phyloP scores from a whole-genome alignment of 2,329 filamentous ascomycete species.

The Thermoascus crustaceus region DNA sequence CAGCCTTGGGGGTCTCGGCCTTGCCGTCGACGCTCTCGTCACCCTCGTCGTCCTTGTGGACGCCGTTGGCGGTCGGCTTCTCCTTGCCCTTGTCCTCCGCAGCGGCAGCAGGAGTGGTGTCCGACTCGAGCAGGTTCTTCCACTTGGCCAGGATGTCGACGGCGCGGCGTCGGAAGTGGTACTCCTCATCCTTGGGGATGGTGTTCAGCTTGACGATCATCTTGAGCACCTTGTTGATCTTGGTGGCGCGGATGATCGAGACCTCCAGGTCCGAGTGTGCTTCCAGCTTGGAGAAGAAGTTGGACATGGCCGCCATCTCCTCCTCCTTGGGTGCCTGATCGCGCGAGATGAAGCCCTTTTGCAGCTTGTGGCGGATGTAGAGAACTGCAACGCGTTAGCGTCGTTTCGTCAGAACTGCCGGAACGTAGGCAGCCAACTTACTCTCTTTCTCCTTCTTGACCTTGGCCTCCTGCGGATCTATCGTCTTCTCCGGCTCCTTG shows the following conservation, averaged over 20 bases:
- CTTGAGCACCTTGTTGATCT: slow-evolving; percentile 98
- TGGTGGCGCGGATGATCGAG: slow-evolving; percentile 79
- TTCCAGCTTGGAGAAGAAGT: slow-evolving; percentile 62
- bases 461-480: slow-evolving; percentile 48
- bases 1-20: slow-evolving; percentile 18
- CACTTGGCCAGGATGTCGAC: slow-evolving; percentile 74
- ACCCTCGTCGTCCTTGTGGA: slow-evolving; percentile 27
- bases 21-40: slow-evolving; percentile 21
- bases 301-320: slow-evolving; percentile 40
- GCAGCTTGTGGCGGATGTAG: slow-evolving; percentile 87
- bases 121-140: slow-evolving; percentile 70
- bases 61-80: slow-evolving; percentile 39
- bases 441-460: slow-evolving; percentile 52
- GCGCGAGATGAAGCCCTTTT: slow-evolving; percentile 82
- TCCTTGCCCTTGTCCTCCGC: slow-evolving; percentile 35
- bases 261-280: slow-evolving; percentile 72
- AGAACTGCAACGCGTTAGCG: slow-evolving; percentile 47
- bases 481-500: slow-evolving; percentile 43
- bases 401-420: neutral
- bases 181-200: slow-evolving; percentile 84
- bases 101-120: slow-evolving; percentile 37
- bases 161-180: slow-evolving; percentile 78
- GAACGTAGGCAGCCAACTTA: slow-evolving; percentile 18
- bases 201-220: slow-evolving; percentile 78
- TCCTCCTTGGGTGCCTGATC: slow-evolving; percentile 80